Base-by-base conservation (phyloP, 1,284 basidiomycete species). In the Puccinia brachypodii region DNA sequence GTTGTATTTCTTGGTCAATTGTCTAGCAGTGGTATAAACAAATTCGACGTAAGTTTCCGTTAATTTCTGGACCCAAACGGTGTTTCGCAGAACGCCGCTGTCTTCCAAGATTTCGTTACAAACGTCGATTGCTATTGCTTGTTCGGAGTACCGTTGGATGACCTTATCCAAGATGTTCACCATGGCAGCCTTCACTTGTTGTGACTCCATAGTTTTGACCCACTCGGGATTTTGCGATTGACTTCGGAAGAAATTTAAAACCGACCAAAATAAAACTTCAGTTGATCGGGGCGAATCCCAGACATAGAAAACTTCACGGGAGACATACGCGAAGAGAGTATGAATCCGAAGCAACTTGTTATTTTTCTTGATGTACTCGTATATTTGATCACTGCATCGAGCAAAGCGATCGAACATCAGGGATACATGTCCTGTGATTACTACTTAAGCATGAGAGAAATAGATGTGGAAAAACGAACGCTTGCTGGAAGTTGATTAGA, bases 101-200 rank as follows among this genome's bases (percentile, higher is more conserved):
- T 73, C 71, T 13, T 53, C 28, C 2, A 73, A 7, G 33, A 73
- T 40, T 40, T 73, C 71, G 28, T 73, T 73, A 22, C 28, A 38
- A 50, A 73, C 42, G 33, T 73, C 71, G 14, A 47, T 47, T 53
- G 13, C 71, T 31, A 40, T 73, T 7, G 53, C 33, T 3, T 4
- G 28, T 14, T 50, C 14, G 3, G 28, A 31, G 53, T 73, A 73
- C 14, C 28, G 13, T 0, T 14, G 38, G 47, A 73, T 73, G 6
- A 73, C 47, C 13, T 50, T n/a, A 31, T 58, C 31, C n/a, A 73
- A 14, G 71, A 53, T 36, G 9, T 14, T n/a, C 28, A 3, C 13
- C 47, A 73, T 73, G 16, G 44, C 42, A 2, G 28, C 7, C 31
- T 73, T 22, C n/a, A 73, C 4, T 8, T 73, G 44, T 8, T 40